Evolutionary conservation across 495 filamentous ascomycete species (phyloP), one percentile per base, ranked within the genome.

Genomic region (Amphirosellinia nigrospora): DNA sequence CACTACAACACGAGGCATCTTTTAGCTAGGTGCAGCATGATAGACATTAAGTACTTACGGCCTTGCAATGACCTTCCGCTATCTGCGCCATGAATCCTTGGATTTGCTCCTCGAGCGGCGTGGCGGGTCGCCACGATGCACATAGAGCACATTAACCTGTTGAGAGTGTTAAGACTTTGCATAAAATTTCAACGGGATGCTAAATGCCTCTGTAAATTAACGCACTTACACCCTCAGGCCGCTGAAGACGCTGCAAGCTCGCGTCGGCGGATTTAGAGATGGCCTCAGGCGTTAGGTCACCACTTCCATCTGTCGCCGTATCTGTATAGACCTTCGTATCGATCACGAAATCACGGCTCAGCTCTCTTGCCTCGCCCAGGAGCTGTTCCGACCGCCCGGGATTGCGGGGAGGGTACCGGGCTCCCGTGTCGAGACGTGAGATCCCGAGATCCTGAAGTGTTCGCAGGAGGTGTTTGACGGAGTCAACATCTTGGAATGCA

Each of bases 271-370:
- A 76, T 36, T 36, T 69, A 4, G 38, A 15, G 3, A 74, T 50
- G 13, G 70, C 65, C 1, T 69, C 70, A 1, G 5, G 28, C 0
- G 64, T 65, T 6, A 76, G 52, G 45, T 76, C 74, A 0, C 74
- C 74, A 50, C 72, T 70, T 13, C 74, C 72, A n/a, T 74, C 74
- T 0, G 52, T 74, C 8, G 36, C 26, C 8, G 74, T 72, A 21
- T 76, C 72, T 6, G 74, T 76, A 50, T 69, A 76, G 9, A 85
- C 75, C 66, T 86, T 86, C 0, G 83, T 85, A 56, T 84, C 81
- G 36, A 85, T 77, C 1, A 59, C 69, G 67, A 86, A 85, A 13
- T 66, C 68, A 6, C 73, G 63, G 26, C 69, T 70, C 3, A 76
- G 36, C 4, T 77, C 77, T 53, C 63, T 67, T 8, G 79, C 72